Conservation (phyloP, 208 protist species). For the Naegleria fowleri region DNA sequence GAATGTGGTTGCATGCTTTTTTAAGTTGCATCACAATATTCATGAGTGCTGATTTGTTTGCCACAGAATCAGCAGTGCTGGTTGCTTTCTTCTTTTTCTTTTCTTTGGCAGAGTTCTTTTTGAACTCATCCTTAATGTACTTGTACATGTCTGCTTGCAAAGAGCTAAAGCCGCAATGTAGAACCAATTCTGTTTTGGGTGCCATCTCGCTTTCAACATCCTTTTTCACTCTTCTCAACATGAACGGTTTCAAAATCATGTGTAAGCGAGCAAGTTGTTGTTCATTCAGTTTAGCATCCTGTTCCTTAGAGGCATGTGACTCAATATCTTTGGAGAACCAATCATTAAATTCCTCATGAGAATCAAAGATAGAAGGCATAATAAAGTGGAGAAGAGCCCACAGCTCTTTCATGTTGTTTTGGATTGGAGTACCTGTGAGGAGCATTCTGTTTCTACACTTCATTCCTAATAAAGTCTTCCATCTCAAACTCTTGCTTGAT, state of each 20-base stretch:
- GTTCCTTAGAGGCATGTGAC: constrained; percentile 34
- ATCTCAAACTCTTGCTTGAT: constrained; percentile 69
- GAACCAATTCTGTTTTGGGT: constrained; percentile 47
- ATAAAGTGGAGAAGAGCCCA: constrained; percentile 82
- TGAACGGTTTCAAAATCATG: constrained; percentile 76
- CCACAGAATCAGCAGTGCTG: background rate
- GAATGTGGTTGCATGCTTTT: constrained; percentile 65
- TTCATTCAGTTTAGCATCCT: constrained; percentile 13
- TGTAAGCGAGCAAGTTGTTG: constrained; percentile 54
- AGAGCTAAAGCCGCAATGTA: constrained; percentile 24
- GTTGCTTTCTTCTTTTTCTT: background rate
- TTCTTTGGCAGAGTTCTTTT: background rate
- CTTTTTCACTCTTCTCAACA: constrained; percentile 70
- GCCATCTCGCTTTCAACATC: constrained; percentile 70
- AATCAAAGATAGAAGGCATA: constrained; percentile 70
- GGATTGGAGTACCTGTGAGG: constrained; percentile 74
- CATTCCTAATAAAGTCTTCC: constrained; percentile 62
- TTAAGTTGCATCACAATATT: constrained; percentile 35
- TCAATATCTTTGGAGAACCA: constrained; percentile 61
- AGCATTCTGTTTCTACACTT: constrained; percentile 69
- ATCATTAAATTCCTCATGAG: constrained; percentile 80
- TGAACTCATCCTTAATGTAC: background rate
- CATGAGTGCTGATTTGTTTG: background rate
- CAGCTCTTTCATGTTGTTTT: constrained; percentile 58
- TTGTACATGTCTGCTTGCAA: constrained; percentile 25